Base-by-base conservation (phyloP, 345 rosid genomes). In the Xanthoceras sorbifolium region DNA sequence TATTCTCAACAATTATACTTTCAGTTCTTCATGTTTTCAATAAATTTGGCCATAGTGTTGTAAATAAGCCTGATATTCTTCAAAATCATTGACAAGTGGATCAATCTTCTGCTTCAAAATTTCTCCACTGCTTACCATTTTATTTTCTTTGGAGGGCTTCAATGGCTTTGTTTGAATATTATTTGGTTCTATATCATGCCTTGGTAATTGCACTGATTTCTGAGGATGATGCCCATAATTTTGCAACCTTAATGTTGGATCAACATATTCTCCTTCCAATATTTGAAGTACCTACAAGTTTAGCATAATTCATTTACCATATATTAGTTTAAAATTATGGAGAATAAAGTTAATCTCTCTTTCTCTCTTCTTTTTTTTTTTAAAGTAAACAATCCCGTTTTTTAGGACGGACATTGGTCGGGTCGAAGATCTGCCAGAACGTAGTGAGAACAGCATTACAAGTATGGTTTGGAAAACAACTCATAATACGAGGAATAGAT, bases 221-320 rank as follows among this genome's bases (percentile, higher is more conserved):
- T 60, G 64, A 15, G 79, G 52, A 26, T 57, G 34, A 22, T n/a
- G 38, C 20, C 26, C 63, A 64, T 28, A 29, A 6, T 64, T 42
- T 40, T 23, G 76, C 22, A 28, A n/a, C n/a, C 32, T 22, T 1
- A 23, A 8, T 15, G 28, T 11, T 65, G 48, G 71, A 36, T 74
- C 75, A 57, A 80, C n/a, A 67, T n/a, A n/a, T n/a, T 80, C 84
- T 50, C 83, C 85, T 11, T 82, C 87, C 75, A 84, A 67, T 70
- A 84, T 74, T 76, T 77, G 80, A 70, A 86, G 48, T 61, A 84
- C 85, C 86, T 85, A 81, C 61, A 70, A 34, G 6, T 65, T 36
- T 32, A 20, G 7, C 2, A 65, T 1, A 65, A 36, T n/a, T n/a
- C 3, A 61, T 14, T 60, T 26, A 0, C 28, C 20, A n/a, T n/a